phyloP scores from a whole-genome alignment of 345 rosid genomes.

The Erysimum cheiranthoides region DNA sequence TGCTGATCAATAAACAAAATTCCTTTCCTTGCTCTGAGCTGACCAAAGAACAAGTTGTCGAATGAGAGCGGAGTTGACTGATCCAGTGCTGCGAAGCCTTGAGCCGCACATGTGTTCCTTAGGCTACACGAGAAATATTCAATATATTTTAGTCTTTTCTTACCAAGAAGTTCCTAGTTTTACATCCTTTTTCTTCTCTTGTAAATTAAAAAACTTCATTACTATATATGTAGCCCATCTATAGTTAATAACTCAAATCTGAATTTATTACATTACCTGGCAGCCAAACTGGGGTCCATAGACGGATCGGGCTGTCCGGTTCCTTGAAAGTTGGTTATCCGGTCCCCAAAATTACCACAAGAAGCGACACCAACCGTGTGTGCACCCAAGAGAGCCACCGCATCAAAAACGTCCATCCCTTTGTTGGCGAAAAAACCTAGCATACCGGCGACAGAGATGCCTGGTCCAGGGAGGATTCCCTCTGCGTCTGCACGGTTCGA shows the following conservation, averaged over 20 bases:
- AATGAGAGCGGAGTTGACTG: constrained; percentile 52
- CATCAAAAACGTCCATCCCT: constrained; percentile 54
- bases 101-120: constrained; percentile 47
- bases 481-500: constrained; percentile 49
- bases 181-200: no score
- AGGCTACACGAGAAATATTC: constrained; percentile 37
- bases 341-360: constrained; percentile 59
- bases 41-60: constrained; percentile 60
- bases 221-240: not conserved
- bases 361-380: constrained; percentile 71
- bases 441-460: constrained; percentile 48
- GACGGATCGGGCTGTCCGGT: constrained; percentile 55
- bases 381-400: constrained; percentile 74
- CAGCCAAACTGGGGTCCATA: constrained; percentile 57
- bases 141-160: not conserved
- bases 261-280: constrained; percentile 14
- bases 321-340: constrained; percentile 54
- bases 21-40: constrained; percentile 57
- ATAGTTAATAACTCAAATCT: not conserved
- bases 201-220: no score
- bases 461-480: constrained; percentile 58
- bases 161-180: not conserved
- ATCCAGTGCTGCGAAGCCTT: constrained; percentile 57
- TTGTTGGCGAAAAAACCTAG: constrained; percentile 47
- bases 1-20: constrained; percentile 66